These are phyloP conservation scores for Dissophora ornata DNA, from an alignment of 192 early-diverging fungal species.

Conservation along the genomic window DNA sequence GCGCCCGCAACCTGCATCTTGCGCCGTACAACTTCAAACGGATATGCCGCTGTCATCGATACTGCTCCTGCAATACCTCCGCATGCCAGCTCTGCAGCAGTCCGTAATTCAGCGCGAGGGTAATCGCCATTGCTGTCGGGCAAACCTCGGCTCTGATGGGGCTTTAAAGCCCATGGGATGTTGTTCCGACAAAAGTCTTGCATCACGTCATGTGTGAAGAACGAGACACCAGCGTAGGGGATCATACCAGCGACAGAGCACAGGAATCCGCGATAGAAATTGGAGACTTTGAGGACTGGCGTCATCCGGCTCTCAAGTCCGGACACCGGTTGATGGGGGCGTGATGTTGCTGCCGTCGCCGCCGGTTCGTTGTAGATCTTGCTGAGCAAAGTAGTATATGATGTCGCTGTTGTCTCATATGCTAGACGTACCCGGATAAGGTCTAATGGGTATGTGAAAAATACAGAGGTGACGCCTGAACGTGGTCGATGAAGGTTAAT, in stretches of 20 bases:
- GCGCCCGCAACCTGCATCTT: constrained; percentile 86
- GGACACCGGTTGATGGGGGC: too few species aligned
- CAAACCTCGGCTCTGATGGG: constrained; percentile 19
- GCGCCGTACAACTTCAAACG: constrained; percentile 90
- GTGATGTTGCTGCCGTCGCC: constrained; percentile 24
- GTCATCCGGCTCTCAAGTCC: constrained; percentile 2
- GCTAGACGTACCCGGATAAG: constrained; percentile 92
- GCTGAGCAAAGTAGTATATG: constrained; percentile 37
- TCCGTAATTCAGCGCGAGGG: constrained; percentile 60
- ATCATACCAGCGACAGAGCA: constrained; percentile 92
- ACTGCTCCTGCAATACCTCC: constrained; percentile 88
- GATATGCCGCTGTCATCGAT: constrained; percentile 90
- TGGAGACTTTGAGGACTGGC: constrained; percentile 55
- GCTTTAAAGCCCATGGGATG: constrained; percentile 23
- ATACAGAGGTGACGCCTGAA: constrained; percentile 84
- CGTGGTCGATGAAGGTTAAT: neutral
- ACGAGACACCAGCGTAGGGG: constrained; percentile 95
- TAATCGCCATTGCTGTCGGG: constrained; percentile 41
- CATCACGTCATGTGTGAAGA: constrained; percentile 83
- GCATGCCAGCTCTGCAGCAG: constrained; percentile 80
- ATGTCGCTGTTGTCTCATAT: constrained; percentile 67
- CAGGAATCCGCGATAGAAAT: constrained; percentile 94
- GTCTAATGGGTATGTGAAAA: constrained; percentile 92
- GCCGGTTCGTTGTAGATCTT: constrained; percentile 84
- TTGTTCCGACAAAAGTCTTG: constrained; percentile 64